Evolutionary conservation across 1,284 basidiomycete genomes (phyloP).

Genomic region (Malassezia brasiliensis): DNA sequence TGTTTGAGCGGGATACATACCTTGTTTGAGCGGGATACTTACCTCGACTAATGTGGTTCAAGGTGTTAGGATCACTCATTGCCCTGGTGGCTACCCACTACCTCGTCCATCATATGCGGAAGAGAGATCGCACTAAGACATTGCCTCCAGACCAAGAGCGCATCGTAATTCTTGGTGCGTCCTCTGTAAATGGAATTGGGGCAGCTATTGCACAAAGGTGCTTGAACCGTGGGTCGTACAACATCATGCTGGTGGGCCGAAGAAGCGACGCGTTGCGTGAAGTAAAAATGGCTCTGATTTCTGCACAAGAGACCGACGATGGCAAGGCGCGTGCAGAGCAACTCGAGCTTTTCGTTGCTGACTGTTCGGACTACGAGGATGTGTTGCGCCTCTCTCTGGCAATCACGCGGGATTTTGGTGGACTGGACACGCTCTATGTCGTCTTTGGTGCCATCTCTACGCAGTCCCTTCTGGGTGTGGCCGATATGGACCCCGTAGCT

Average conservation of each 20-base stretch:
- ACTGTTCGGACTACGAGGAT: slow-evolving; percentile 61
- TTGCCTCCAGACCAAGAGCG: slow-evolving; percentile 20
- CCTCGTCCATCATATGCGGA: background rate
- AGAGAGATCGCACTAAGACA: background rate
- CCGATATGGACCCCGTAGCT: slow-evolving; percentile 54
- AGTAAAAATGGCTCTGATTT: slow-evolving; percentile 53
- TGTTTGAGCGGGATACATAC: too few relatives aligned
- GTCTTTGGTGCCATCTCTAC: slow-evolving; percentile 73
- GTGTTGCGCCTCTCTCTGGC: slow-evolving; percentile 57
- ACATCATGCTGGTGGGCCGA: slow-evolving; percentile 12
- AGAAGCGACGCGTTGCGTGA: slow-evolving; percentile 42
- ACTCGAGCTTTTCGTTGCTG: slow-evolving; percentile 51
- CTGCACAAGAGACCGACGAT: background rate
- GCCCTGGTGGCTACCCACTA: background rate
- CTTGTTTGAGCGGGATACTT: too few relatives aligned
- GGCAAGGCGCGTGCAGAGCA: slow-evolving; percentile 2
- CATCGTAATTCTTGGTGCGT: slow-evolving; percentile 19
- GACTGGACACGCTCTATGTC: slow-evolving; percentile 71
- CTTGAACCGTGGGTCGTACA: slow-evolving; percentile 2
- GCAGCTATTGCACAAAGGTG: slow-evolving; percentile 10
- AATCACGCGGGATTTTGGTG: slow-evolving; percentile 56
- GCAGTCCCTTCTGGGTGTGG: slow-evolving; percentile 62
- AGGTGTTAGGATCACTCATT: background rate
- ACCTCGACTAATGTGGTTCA: too few relatives aligned
- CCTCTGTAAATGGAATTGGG: slow-evolving; percentile 12